phyloP scores from a whole-genome alignment of 2,329 filamentous ascomycete species.

The Exophiala calicioides region DNA sequence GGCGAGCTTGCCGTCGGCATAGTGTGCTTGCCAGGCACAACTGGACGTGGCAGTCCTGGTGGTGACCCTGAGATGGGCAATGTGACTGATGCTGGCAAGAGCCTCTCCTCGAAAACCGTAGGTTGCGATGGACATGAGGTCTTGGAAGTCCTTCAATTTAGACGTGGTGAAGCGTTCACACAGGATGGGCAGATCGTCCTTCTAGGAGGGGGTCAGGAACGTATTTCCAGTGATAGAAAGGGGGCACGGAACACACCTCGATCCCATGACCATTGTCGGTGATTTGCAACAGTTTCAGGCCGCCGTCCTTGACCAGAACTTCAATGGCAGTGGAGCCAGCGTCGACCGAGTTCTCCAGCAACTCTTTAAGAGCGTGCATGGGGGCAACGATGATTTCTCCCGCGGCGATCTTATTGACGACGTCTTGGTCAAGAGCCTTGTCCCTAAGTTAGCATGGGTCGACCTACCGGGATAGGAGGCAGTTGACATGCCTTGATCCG shows the following conservation, averaged over 20 bases:
- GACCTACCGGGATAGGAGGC: slow-evolving; percentile 40
- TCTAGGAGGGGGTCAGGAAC: slow-evolving; percentile 55
- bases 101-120: slow-evolving; percentile 99
- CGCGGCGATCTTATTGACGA: slow-evolving; percentile 97
- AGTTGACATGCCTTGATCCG: slow-evolving; percentile 50
- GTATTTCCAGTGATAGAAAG: background rate
- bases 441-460: slow-evolving; percentile 12
- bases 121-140: slow-evolving; percentile 83
- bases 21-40: slow-evolving; percentile 88
- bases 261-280: slow-evolving; percentile 97
- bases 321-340: slow-evolving; percentile 92
- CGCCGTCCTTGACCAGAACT: slow-evolving; percentile 90
- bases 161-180: slow-evolving; percentile 97
- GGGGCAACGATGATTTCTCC: slow-evolving; percentile 98
- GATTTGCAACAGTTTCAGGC: slow-evolving; percentile 91
- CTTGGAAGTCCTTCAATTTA: slow-evolving; percentile 90
- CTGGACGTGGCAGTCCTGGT: slow-evolving; percentile 87
- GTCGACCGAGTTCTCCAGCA: slow-evolving; percentile 96
- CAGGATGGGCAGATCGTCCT: slow-evolving; percentile 85
- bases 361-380: slow-evolving; percentile 91
- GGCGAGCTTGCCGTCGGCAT: slow-evolving; percentile 76
- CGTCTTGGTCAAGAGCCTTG: slow-evolving; percentile 82
- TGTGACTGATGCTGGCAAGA: slow-evolving; percentile 95
- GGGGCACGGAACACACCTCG: slow-evolving; percentile 60
- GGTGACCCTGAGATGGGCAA: slow-evolving; percentile 91